Percentiles rank a stretch among this genome's conserved stretches.
Conservation (phyloP, 176 grass and related monocot genomes). For the Cenchrus americanus region DNA sequence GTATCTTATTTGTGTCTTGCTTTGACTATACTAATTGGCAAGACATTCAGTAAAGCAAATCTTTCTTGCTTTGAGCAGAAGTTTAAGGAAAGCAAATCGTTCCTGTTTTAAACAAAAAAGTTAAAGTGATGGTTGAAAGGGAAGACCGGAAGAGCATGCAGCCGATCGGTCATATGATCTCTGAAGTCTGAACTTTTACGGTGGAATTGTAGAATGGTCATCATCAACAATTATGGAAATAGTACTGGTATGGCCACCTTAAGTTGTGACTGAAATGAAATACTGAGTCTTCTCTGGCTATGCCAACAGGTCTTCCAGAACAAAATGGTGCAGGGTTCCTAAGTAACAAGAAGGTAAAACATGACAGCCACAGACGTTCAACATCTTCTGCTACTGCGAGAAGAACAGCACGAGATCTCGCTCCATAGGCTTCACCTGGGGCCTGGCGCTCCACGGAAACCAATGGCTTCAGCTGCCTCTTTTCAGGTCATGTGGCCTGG, state of each 20-base stretch:
- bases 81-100: not conserved
- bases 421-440: not conserved
- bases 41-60: not conserved
- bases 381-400: not conserved
- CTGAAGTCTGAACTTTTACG: not conserved
- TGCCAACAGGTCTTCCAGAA: not conserved
- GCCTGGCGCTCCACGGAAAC: not conserved
- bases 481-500: constrained; percentile 19
- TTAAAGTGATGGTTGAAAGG: not conserved
- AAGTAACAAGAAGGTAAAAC: constrained; percentile 5
- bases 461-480: no score
- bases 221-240: not conserved
- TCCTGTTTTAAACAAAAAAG: no score
- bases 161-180: not conserved
- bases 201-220: not conserved
- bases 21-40: not conserved
- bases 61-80: not conserved
- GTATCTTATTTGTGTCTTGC: not conserved
- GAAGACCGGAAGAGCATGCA: not conserved
- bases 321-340: constrained; percentile 28
- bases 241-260: not conserved
- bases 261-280: not conserved
- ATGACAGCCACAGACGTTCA: not conserved
- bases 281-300: not conserved
- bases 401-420: not conserved